A percentile compares a stretch with the other conserved stretches of the same genome.
phyloP scores from a whole-genome alignment of 1,284 basidiomycete genomes.

The Cutaneotrichosporon spelunceum region DNA sequence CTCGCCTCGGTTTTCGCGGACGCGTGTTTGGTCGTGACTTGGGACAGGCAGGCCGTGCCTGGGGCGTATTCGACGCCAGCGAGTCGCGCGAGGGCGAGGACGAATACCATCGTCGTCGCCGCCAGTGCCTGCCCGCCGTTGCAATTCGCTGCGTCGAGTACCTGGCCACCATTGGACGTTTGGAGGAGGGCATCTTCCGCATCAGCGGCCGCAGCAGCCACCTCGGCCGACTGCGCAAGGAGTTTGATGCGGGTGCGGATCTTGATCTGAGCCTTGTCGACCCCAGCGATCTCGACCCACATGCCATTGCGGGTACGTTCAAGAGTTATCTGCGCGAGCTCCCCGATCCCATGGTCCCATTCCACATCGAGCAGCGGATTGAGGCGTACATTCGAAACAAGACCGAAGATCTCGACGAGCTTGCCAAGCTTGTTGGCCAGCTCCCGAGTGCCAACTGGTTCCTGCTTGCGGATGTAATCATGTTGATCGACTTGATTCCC shows the following conservation, averaged over 20 bases:
- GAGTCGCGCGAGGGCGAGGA: constrained; percentile 22
- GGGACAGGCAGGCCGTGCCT: constrained; percentile 34
- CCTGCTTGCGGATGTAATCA: constrained; percentile 49
- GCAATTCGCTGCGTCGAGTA: constrained; percentile 49
- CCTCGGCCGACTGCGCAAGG: constrained; percentile 65
- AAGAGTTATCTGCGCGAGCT: constrained; percentile 58
- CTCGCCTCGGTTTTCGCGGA: constrained; percentile 20
- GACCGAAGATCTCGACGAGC: constrained; percentile 22
- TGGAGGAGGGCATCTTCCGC: constrained; percentile 53
- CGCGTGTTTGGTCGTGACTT: constrained; percentile 44
- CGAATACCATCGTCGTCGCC: constrained; percentile 33
- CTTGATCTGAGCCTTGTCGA: constrained; percentile 70
- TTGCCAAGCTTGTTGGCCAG: constrained; percentile 31
- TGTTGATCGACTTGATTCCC: constrained; percentile 45
- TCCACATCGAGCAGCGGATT: constrained; percentile 65
- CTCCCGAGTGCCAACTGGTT: constrained; percentile 50
- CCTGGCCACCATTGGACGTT: constrained; percentile 50
- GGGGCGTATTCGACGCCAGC: constrained; percentile 32
- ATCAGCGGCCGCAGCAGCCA: constrained; percentile 57
- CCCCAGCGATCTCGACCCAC: constrained; percentile 81
- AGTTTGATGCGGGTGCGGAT: constrained; percentile 85
- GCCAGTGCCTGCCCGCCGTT: constrained; percentile 47
- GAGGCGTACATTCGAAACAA: constrained; percentile 54
- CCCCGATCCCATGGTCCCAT: constrained; percentile 74
- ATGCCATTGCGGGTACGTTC: constrained; percentile 75